Evolutionary conservation across 192 early-diverging fungal species (phyloP), one percentile per base, ranked within the genome.

Genomic region (Coemansia sp.): DNA sequence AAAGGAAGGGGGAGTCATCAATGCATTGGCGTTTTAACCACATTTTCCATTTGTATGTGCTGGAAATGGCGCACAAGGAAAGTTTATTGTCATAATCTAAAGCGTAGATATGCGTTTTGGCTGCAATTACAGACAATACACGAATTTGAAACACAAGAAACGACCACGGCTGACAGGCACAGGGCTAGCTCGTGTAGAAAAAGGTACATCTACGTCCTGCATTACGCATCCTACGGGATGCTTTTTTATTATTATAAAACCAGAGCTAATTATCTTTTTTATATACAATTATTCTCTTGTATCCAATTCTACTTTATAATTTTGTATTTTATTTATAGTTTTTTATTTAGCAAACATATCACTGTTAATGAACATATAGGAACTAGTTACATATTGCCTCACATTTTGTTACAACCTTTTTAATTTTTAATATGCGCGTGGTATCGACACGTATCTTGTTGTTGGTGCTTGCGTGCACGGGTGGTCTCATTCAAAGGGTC

Each of bases 1-100:
- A 38, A 63, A 15, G 29, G 54, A 3, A 29, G 47, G 10, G 7
- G 33, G 36, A 9, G 29, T 33, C 22, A 34, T 63, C 38, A 63
- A 63, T 63, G 61, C 61, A 63, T 22, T 63, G 4, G 34, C 10
- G 8, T 63, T 42, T 41, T 63, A 15, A 63, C 57, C 57, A 42
- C 61, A 41, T 2, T 42, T 42, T 63, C 15, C 61, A 42, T 20
- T 42, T 63, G 61, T 63, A 20, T 63, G 22, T 63, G 61, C 18
- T 24, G 4, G 61, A 41, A 20, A 41, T 11, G 36, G 36, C 36
- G 40, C 61, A 34, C 61, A 22, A 24, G n/a, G 13, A 9, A 34
- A 16, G 55, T 29, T 27, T 41, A 18, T 20, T 41, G 61, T 41
- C 36, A n/a, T 36, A 24, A 63, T 42, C 41, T 42, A 63, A 20